These are phyloP conservation scores for Botrytis sinoallii DNA, from an alignment of 2,329 filamentous ascomycete genomes.

Conservation along the genomic window DNA sequence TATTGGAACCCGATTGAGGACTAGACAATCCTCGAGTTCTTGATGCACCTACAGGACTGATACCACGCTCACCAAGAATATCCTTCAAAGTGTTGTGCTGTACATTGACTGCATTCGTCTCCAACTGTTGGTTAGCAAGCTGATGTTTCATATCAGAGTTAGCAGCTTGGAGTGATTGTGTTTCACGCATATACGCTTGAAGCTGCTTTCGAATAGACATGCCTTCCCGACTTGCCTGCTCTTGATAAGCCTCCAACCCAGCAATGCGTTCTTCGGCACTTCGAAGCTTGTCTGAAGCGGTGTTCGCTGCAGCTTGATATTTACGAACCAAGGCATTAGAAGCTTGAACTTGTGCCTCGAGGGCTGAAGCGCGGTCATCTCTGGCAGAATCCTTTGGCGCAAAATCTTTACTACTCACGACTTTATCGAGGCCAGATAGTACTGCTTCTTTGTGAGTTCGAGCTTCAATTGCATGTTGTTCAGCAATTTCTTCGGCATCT, in stretches of 20 bases:
- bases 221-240: constrained; percentile 91
- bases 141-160: constrained; percentile 81
- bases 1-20: constrained; percentile 70
- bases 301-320: constrained; percentile 85
- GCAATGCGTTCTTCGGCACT: constrained; percentile 95
- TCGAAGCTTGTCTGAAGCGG: constrained; percentile 82
- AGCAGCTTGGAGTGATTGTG: constrained; percentile 74
- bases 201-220: constrained; percentile 86
- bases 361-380: constrained; percentile 64
- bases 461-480: constrained; percentile 84
- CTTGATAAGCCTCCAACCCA: constrained; percentile 93
- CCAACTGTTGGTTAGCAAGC: constrained; percentile 80
- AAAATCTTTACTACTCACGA: constrained; percentile 52
- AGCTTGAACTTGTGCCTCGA: constrained; percentile 76
- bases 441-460: constrained; percentile 80
- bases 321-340: constrained; percentile 80
- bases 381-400: constrained; percentile 48
- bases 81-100: constrained; percentile 94
- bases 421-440: constrained; percentile 75
- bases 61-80: constrained; percentile 82
- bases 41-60: constrained; percentile 66
- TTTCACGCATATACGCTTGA: constrained; percentile 78
- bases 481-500: constrained; percentile 83
- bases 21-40: constrained; percentile 71
- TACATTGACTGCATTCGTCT: constrained; percentile 88